A percentile compares a stretch with the other conserved stretches of the same genome.
Conservation (phyloP, 2,329 filamentous ascomycete species). For the Hypoxylon sp. region DNA sequence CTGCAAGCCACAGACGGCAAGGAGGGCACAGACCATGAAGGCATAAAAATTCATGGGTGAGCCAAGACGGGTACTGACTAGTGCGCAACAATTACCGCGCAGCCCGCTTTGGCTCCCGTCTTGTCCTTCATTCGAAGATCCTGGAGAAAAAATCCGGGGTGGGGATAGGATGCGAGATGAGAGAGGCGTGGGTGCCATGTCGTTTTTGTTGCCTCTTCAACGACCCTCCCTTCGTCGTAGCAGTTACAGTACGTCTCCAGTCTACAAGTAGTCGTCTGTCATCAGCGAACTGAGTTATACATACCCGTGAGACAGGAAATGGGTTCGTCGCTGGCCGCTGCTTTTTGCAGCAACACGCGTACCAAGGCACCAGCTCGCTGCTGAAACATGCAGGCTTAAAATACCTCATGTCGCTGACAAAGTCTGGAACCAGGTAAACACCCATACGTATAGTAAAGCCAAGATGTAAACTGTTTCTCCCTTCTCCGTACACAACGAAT, state of each 20-base stretch:
- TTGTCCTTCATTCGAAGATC: slow-evolving; percentile 21
- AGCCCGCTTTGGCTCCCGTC: slow-evolving; percentile 35
- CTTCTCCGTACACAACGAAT: slow-evolving; percentile 18
- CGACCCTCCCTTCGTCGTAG: slow-evolving; percentile 3
- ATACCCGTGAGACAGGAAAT: slow-evolving; percentile 22
- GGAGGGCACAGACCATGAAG: slow-evolving; percentile 23
- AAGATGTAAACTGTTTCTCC: slow-evolving; percentile 4
- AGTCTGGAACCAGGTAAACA: slow-evolving; percentile 24
- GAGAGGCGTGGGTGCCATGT: slow-evolving; percentile 11
- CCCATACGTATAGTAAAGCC: background rate
- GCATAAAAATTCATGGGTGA: slow-evolving; percentile 15
- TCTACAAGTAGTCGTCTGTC: slow-evolving; percentile 10
- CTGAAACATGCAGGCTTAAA: slow-evolving; percentile 35
- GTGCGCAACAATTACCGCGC: slow-evolving; percentile 33
- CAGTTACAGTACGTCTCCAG: background rate
- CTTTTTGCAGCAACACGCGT: background rate
- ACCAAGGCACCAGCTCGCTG: slow-evolving; percentile 9
- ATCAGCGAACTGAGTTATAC: slow-evolving; percentile 12
- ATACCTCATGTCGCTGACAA: slow-evolving; percentile 34
- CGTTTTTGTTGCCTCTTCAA: slow-evolving; percentile 12
- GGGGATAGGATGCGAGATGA: background rate
- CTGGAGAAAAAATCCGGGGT: slow-evolving; percentile 28
- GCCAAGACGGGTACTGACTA: slow-evolving; percentile 44
- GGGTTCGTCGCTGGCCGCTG: slow-evolving; percentile 10
- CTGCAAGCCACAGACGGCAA: background rate